Conservation (phyloP, 1,284 basidiomycete species). For the Ceratobasidium sp. region DNA sequence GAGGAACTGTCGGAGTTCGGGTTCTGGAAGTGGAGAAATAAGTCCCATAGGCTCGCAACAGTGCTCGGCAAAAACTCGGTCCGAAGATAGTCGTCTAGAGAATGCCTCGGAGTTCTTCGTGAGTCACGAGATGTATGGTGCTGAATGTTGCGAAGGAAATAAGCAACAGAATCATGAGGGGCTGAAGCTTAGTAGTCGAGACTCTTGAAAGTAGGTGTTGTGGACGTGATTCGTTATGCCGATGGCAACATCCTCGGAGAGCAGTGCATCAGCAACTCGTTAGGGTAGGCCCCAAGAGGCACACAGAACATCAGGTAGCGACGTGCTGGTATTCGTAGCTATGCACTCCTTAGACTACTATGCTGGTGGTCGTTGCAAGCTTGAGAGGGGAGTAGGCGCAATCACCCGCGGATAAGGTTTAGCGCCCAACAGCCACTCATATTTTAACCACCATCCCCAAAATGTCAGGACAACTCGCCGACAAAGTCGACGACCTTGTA, state of each 20-base stretch:
- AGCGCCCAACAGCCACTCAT: neutral
- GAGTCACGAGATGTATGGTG: slow-evolving; percentile 7
- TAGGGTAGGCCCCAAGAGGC: too few species aligned
- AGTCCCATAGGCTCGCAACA: neutral
- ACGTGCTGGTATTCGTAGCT: neutral
- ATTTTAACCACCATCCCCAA: neutral
- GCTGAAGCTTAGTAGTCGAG: slow-evolving; percentile 23
- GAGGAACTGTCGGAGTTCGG: slow-evolving; percentile 18
- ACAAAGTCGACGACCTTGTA: slow-evolving; percentile 47
- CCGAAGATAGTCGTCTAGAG: slow-evolving; percentile 4
- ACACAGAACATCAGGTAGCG: neutral
- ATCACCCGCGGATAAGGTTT: neutral
- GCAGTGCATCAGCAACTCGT: neutral
- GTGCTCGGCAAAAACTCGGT: slow-evolving; percentile 22
- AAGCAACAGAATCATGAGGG: neutral
- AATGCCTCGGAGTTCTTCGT: slow-evolving; percentile 51
- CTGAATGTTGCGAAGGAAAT: neutral
- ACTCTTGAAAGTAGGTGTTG: neutral
- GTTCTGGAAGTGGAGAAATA: neutral
- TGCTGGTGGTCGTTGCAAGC: neutral
- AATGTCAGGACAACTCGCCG: slow-evolving; percentile 37
- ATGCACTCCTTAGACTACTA: too few species aligned
- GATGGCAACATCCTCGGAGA: neutral
- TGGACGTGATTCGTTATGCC: neutral
- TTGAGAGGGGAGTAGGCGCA: neutral